Conservation (phyloP, 73 alveolate genomes). For the Vitrella brassicaformis region DNA sequence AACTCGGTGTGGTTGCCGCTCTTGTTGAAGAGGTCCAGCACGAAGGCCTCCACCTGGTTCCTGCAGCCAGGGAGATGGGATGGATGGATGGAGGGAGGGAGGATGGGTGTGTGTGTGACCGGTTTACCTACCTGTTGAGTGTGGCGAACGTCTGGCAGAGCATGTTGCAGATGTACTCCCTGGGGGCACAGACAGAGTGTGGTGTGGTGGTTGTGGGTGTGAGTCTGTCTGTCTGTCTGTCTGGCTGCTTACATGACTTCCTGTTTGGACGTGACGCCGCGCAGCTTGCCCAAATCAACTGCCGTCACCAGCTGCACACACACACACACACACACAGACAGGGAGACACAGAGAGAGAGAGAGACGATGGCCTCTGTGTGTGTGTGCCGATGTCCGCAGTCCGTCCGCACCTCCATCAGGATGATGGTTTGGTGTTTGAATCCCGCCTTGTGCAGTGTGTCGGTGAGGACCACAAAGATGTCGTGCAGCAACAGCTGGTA, state of each 20-base stretch:
- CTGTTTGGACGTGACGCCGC: no score
- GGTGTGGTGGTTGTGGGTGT: no score
- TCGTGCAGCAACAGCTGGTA: conserved; percentile 46
- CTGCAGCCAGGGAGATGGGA: no score
- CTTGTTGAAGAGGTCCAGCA: conserved; percentile 63
- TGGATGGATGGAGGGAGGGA: no score
- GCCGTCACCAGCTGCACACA: conserved; percentile 35
- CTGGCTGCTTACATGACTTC: no score
- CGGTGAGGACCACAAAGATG: conserved; percentile 52
- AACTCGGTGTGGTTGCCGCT: conserved; percentile 60
- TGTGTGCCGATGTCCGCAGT: conserved; percentile 6
- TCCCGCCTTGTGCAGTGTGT: conserved; percentile 59
- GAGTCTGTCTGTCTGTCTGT: no score
- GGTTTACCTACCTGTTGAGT: no score
- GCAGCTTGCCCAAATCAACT: no score
- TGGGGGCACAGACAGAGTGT: no score
- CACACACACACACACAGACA: not conserved
- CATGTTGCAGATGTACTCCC: no score
- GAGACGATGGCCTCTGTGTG: conserved; percentile 19
- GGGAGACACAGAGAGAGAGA: conserved; percentile 8
- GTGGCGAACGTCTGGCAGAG: no score
- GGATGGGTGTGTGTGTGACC: no score
- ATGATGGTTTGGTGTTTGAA: conserved; percentile 36
- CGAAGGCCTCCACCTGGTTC: conserved; percentile 74
- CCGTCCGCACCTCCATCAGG: not conserved